Evolutionary conservation across 2,329 filamentous ascomycete genomes (phyloP).

Genomic region (Uncinocarpus reesii): DNA sequence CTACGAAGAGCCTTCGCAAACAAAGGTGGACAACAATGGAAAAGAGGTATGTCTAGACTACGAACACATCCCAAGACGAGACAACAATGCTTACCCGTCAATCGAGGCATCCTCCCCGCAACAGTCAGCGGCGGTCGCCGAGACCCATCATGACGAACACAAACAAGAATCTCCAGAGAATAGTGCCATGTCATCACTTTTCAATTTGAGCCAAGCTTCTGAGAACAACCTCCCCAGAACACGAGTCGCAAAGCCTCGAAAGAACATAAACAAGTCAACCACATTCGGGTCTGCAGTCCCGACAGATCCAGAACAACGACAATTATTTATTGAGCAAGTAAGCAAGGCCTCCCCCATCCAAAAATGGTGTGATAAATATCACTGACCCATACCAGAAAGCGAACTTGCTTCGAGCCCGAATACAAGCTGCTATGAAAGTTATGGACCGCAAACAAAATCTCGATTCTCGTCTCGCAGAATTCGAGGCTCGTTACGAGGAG

Average conservation of each 20-base stretch:
- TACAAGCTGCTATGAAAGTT: constrained; percentile 35
- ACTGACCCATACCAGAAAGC: constrained; percentile 30
- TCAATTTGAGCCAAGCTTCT: constrained; percentile 18
- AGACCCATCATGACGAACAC: not conserved
- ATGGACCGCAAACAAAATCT: constrained; percentile 29
- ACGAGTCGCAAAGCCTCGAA: constrained; percentile 18
- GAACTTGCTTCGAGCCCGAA: constrained; percentile 28
- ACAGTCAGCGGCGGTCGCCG: constrained; percentile 1
- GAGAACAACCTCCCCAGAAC: constrained; percentile 5
- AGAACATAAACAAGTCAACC: constrained; percentile 13
- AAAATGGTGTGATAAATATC: not conserved
- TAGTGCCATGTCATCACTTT: constrained; percentile 15
- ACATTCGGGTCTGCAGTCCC: constrained; percentile 21
- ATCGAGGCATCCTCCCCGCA: constrained; percentile 9
- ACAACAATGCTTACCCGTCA: not conserved
- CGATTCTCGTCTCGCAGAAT: constrained; percentile 33
- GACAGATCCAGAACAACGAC: constrained; percentile 29
- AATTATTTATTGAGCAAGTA: constrained; percentile 35
- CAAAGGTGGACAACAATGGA: constrained; percentile 14
- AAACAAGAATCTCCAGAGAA: constrained; percentile 12
- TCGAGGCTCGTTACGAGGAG: constrained; percentile 23
- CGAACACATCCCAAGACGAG: not conserved
- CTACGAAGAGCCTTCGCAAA: constrained; percentile 18
- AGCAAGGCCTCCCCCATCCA: constrained; percentile 9
- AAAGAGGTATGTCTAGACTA: constrained; percentile 17